phyloP scores from a whole-genome alignment of 176 grass and related monocot genomes.

The Triticum timopheevii region DNA sequence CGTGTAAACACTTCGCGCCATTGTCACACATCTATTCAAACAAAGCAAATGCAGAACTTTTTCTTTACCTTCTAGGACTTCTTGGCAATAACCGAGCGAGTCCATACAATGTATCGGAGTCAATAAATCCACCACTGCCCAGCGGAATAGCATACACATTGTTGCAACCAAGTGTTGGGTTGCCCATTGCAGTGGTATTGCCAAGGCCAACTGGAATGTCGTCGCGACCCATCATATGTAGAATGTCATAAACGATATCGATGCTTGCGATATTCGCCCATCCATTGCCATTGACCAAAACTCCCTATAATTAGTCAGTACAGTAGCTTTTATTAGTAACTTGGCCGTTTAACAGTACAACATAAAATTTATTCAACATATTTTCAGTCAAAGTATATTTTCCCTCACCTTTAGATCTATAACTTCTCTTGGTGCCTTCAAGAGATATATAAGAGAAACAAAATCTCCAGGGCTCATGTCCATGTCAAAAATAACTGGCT shows the following conservation, averaged over 20 bases:
- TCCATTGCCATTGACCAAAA: conserved; percentile 70
- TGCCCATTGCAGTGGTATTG: conserved; percentile 55
- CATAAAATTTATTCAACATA: neutral
- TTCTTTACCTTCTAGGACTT: conserved; percentile 84
- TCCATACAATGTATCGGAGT: conserved; percentile 89
- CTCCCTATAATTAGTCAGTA: conserved; percentile 39
- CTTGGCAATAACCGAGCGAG: conserved; percentile 62
- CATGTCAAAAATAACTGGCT: conserved; percentile 78
- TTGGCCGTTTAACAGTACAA: neutral
- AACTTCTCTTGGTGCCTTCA: conserved; percentile 62
- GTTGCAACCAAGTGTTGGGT: conserved; percentile 58
- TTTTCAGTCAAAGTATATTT: neutral
- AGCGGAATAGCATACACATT: conserved; percentile 67
- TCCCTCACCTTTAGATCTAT: conserved; percentile 66
- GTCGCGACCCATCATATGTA: conserved; percentile 98
- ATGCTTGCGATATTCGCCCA: conserved; percentile 81
- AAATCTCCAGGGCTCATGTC: conserved; percentile 97
- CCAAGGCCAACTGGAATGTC: conserved; percentile 83
- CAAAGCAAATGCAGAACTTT: conserved; percentile 7
- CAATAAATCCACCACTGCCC: conserved; percentile 77
- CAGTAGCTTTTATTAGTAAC: neutral
- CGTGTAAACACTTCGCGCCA: neutral
- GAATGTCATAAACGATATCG: conserved; percentile 78
- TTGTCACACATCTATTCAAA: neutral
- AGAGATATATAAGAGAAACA: conserved; percentile 83